Evolutionary conservation across 2,329 filamentous ascomycete genomes (phyloP).

Genomic region (Escovopsis sp.): DNA sequence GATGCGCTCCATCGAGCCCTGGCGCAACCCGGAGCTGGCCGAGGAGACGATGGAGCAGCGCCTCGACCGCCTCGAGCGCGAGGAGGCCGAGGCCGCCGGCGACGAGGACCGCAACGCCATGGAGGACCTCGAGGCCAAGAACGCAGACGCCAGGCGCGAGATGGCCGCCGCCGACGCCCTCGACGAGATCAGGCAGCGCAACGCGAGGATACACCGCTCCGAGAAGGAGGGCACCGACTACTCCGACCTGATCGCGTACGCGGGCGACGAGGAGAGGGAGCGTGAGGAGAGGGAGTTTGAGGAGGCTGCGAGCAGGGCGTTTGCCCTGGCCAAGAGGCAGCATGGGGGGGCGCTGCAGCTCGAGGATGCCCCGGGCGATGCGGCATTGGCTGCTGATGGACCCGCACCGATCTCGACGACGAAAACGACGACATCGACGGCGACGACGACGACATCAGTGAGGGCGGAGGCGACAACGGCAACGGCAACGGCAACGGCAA

Average conservation of each 20-base stretch:
- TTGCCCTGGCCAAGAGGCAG: slow-evolving; percentile 46
- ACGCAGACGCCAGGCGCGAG: slow-evolving; percentile 78
- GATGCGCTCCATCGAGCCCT: slow-evolving; percentile 85
- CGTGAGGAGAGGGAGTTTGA: slow-evolving; percentile 68
- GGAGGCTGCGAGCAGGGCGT: slow-evolving; percentile 65
- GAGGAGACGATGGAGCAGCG: slow-evolving; percentile 79
- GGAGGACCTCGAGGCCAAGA: slow-evolving; percentile 90
- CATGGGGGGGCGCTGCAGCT: too few relatives aligned
- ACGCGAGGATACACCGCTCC: slow-evolving; percentile 71
- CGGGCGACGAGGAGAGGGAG: slow-evolving; percentile 44
- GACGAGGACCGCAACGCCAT: slow-evolving; percentile 75
- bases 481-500: not conserved
- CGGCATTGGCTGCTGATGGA: not conserved
- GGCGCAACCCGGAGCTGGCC: slow-evolving; percentile 49
- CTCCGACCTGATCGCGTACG: slow-evolving; percentile 36
- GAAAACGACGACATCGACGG: too few relatives aligned
- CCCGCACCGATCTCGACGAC: slow-evolving; percentile 1
- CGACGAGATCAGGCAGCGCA: slow-evolving; percentile 85
- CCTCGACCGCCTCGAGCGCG: slow-evolving; percentile 66
- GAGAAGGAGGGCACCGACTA: slow-evolving; percentile 52
- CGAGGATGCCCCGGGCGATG: not conserved
- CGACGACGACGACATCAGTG: too few relatives aligned
- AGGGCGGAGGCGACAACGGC: too few relatives aligned
- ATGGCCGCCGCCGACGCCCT: slow-evolving; percentile 95
- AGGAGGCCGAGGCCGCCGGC: slow-evolving; percentile 49